phyloP scores from a whole-genome alignment of 108 stramenopile species.

The Nitzschia putrida region DNA sequence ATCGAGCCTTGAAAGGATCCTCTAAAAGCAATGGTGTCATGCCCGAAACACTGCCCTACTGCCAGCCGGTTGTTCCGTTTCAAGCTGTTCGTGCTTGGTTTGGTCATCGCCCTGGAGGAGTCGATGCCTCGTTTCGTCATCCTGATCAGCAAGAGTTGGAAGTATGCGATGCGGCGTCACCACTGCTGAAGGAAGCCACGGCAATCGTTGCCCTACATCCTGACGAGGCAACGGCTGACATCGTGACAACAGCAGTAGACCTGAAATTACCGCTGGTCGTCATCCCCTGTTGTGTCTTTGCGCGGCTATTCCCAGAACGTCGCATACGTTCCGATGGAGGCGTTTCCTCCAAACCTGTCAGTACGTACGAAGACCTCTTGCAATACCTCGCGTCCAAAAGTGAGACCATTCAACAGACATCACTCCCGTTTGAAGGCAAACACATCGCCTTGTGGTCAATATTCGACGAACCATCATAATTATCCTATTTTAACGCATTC shows the following conservation, averaged over 20 bases:
- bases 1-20: constrained; percentile 39
- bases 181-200: constrained; percentile 10
- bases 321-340: not conserved
- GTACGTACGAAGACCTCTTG: constrained; percentile 70
- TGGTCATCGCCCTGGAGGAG: constrained; percentile 49
- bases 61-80: constrained; percentile 44
- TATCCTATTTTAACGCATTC: constrained; percentile 21
- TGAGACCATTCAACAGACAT: constrained; percentile 54
- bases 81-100: constrained; percentile 61
- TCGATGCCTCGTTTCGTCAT: constrained; percentile 57
- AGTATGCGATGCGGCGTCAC: constrained; percentile 15
- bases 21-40: not conserved
- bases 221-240: constrained; percentile 83
- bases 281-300: constrained; percentile 87
- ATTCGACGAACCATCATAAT: constrained; percentile 23
- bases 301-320: constrained; percentile 68
- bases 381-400: constrained; percentile 62
- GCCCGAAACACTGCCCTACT: constrained; percentile 15
- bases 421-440: constrained; percentile 68
- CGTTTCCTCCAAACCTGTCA: constrained; percentile 36
- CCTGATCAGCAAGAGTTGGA: constrained; percentile 44
- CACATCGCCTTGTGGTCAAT: constrained; percentile 68
- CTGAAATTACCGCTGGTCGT: constrained; percentile 72
- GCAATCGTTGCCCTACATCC: constrained; percentile 86
- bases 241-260: constrained; percentile 72